These are phyloP conservation scores for Kondoa malvinella DNA, from an alignment of 768 basidiomycete species.

Conservation along the genomic window DNA sequence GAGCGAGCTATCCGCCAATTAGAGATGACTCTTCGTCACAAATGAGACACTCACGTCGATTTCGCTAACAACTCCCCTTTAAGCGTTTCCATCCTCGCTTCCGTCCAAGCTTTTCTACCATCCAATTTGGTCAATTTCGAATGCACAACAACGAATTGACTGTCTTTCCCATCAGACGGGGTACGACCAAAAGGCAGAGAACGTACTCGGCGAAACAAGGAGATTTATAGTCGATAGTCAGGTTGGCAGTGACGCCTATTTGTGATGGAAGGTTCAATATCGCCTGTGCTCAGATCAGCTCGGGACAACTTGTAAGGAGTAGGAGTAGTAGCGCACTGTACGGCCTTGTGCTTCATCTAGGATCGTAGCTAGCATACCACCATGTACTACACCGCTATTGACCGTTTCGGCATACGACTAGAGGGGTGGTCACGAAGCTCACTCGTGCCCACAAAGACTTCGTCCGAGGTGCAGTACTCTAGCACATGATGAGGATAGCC, in stretches of 20 bases:
- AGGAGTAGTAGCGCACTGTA: too few relatives aligned
- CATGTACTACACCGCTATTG: constrained; percentile 62
- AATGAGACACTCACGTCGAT: constrained; percentile 45
- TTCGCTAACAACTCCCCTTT: constrained; percentile 69
- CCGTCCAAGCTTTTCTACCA: constrained; percentile 61
- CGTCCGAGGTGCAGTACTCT: background rate
- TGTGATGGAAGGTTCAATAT: constrained; percentile 68
- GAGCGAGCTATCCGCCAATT: constrained; percentile 49
- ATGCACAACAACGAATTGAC: constrained; percentile 66
- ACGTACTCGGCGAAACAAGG: constrained; percentile 79
- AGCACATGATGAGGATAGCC: too few relatives aligned
- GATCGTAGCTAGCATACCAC: constrained; percentile 74
- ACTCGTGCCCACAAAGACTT: constrained; percentile 49
- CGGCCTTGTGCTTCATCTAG: constrained; percentile 66
- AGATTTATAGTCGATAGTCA: constrained; percentile 63
- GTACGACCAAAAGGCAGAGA: background rate
- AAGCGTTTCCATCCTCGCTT: constrained; percentile 56
- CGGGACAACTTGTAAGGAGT: constrained; percentile 9
- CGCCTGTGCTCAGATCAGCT: constrained; percentile 41
- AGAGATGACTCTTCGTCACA: background rate
- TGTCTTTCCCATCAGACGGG: background rate
- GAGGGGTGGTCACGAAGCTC: background rate
- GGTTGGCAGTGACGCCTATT: constrained; percentile 79
- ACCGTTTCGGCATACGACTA: background rate
- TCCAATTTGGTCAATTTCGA: constrained; percentile 48